A percentile compares a stretch with the other conserved stretches of the same genome.
These are phyloP conservation scores for Pezicula carpinea DNA, from an alignment of 2,329 filamentous ascomycete genomes.

Conservation along the genomic window DNA sequence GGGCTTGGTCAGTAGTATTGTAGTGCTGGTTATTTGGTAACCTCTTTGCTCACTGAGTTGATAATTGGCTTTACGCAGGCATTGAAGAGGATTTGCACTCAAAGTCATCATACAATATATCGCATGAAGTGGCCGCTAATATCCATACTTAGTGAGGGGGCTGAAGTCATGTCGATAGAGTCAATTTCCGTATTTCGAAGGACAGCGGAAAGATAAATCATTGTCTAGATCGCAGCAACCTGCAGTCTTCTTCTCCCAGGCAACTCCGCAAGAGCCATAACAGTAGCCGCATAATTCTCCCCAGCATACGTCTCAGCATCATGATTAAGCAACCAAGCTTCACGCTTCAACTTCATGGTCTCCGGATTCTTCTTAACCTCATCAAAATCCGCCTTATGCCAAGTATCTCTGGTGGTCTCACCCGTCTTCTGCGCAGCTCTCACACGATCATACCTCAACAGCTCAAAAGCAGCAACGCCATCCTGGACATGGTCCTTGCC, in stretches of 20 bases:
- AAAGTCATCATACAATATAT: too few relatives aligned
- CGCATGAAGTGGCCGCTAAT: too few relatives aligned
- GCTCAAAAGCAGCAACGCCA: slow-evolving; percentile 15
- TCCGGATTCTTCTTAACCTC: slow-evolving; percentile 19
- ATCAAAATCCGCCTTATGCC: slow-evolving; percentile 21
- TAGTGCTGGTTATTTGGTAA: too few relatives aligned
- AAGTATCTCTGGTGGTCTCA: slow-evolving; percentile 15
- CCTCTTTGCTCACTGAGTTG: too few relatives aligned
- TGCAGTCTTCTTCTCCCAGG: not conserved
- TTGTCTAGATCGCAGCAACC: not conserved
- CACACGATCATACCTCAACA: slow-evolving; percentile 20
- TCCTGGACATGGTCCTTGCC: slow-evolving; percentile 17
- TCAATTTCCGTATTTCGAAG: too few relatives aligned
- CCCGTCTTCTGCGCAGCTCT: slow-evolving; percentile 21
- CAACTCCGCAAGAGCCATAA: not conserved
- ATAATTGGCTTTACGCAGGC: too few relatives aligned
- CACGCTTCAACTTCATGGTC: slow-evolving; percentile 14
- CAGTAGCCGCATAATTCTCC: slow-evolving; percentile 14
- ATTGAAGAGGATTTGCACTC: too few relatives aligned
- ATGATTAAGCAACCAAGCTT: slow-evolving; percentile 19
- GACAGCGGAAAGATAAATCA: too few relatives aligned
- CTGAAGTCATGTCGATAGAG: too few relatives aligned
- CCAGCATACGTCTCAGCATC: slow-evolving; percentile 21
- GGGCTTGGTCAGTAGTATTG: too few relatives aligned
- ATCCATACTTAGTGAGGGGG: too few relatives aligned